A percentile compares a stretch with the other conserved stretches of the same genome.
phyloP scores from a whole-genome alignment of 2,329 filamentous ascomycete species.

The Didymella pomorum region DNA sequence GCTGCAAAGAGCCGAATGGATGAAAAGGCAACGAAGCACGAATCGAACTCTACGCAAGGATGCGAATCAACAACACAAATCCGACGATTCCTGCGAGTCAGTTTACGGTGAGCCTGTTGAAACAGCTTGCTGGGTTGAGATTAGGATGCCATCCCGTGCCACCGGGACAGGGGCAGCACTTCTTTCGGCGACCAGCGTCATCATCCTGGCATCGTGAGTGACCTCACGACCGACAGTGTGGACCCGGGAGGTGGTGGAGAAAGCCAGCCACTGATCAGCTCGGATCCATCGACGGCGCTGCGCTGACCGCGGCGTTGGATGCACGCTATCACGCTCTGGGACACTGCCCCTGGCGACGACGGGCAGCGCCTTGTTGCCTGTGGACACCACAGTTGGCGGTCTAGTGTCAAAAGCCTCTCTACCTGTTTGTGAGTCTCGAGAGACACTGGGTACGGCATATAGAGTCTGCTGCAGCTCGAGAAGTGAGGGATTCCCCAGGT shows the following conservation, averaged over 20 bases:
- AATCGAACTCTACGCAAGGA: neutral
- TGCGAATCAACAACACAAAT: slow-evolving; percentile 1
- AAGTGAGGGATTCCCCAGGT: too few relatives aligned
- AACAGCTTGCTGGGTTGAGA: slow-evolving; percentile 23
- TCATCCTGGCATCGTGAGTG: slow-evolving; percentile 30
- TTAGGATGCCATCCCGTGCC: slow-evolving; percentile 21
- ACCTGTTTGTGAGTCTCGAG: too few relatives aligned
- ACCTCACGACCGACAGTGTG: slow-evolving; percentile 39
- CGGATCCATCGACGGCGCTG: slow-evolving; percentile 35
- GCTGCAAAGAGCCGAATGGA: neutral
- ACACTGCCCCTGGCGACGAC: slow-evolving; percentile 21
- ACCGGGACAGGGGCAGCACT: slow-evolving; percentile 28
- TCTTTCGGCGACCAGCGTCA: slow-evolving; percentile 26
- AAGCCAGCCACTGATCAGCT: slow-evolving; percentile 39
- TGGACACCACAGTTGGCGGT: neutral
- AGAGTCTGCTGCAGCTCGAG: too few relatives aligned
- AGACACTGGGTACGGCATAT: too few relatives aligned
- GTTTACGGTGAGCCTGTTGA: slow-evolving; percentile 18
- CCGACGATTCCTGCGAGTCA: slow-evolving; percentile 18
- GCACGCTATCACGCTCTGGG: slow-evolving; percentile 36
- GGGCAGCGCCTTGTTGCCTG: slow-evolving; percentile 7
- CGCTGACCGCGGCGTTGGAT: slow-evolving; percentile 40
- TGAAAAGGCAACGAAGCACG: neutral
- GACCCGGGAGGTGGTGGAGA: slow-evolving; percentile 39
- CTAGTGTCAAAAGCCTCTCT: neutral